A percentile compares a stretch with the other conserved stretches of the same genome.
phyloP scores from a whole-genome alignment of 2,329 filamentous ascomycete species.

The Thielaviopsis euricoi region DNA sequence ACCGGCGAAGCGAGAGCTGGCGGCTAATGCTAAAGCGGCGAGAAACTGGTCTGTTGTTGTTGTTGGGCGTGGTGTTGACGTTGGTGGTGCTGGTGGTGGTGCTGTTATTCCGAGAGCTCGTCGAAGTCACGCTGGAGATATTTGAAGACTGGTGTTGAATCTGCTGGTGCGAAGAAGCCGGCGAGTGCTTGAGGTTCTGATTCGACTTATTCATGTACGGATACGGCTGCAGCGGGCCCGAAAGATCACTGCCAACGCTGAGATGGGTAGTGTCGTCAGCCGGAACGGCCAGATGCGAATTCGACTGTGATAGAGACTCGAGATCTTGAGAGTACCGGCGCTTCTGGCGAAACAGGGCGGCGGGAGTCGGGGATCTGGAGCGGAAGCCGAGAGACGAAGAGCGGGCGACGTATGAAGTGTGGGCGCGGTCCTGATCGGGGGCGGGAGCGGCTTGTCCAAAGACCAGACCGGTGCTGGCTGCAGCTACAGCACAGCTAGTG shows the following conservation, averaged over 20 bases:
- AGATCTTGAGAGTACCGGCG: conserved; percentile 10
- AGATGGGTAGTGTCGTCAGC: neutral
- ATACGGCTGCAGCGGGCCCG: neutral
- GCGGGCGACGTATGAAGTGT: conserved; percentile 8
- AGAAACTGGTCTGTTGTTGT: conserved; percentile 15
- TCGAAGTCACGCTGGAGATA: conserved; percentile 12
- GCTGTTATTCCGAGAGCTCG: conserved; percentile 9
- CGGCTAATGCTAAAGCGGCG: conserved; percentile 12
- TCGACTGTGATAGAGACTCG: conserved; percentile 3
- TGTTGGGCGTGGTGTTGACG: conserved; percentile 4
- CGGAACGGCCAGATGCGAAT: conserved; percentile 6
- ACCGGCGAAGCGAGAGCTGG: conserved; percentile 9
- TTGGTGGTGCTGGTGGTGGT: conserved; percentile 7
- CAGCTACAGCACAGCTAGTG: conserved; percentile 44
- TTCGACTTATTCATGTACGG: conserved; percentile 1
- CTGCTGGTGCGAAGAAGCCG: conserved; percentile 3
- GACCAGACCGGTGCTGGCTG: conserved; percentile 40
- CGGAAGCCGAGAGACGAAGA: conserved; percentile 1
- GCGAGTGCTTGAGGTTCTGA: conserved; percentile 7
- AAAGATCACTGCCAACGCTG: neutral
- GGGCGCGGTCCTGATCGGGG: conserved; percentile 17
- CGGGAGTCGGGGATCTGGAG: conserved; percentile 3
- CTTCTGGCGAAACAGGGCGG: conserved; percentile 1
- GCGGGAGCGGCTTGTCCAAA: conserved; percentile 36
- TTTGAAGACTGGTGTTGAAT: conserved; percentile 13